phyloP scores from a whole-genome alignment of 352 stramenopile genomes.

The Sclerospora graminicola region DNA sequence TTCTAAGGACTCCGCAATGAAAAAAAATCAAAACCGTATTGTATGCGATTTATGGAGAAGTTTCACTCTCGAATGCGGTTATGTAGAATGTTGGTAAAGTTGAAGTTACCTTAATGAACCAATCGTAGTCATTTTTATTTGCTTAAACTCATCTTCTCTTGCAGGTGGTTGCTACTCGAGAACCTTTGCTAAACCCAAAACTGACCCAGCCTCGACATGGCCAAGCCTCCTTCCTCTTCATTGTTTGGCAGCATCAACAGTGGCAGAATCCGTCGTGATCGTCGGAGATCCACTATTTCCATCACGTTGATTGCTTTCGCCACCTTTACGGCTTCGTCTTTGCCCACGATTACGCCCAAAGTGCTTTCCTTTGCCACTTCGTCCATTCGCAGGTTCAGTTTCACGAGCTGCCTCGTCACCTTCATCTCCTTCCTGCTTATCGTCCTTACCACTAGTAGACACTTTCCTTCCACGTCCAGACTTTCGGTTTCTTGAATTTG shows the following conservation, averaged over 20 bases:
- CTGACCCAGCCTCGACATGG: conserved; percentile 2
- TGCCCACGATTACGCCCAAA: conserved; percentile 22
- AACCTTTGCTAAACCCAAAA: too few species aligned
- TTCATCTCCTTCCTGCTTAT: conserved; percentile 7
- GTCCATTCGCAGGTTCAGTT: conserved; percentile 11
- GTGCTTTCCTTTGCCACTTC: conserved; percentile 14
- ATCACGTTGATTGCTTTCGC: conserved; percentile 10
- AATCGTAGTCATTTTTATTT: conserved; percentile 23
- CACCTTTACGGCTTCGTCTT: conserved; percentile 15
- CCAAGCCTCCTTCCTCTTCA: neutral
- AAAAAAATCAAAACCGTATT: too few species aligned
- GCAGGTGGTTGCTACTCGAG: too few species aligned
- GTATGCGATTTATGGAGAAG: too few species aligned
- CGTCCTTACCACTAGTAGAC: conserved; percentile 11
- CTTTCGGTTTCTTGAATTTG: conserved; percentile 9
- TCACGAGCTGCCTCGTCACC: conserved; percentile 5
- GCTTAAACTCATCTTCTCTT: conserved; percentile 11
- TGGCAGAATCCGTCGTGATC: conserved; percentile 3
- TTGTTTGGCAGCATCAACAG: conserved; percentile 5
- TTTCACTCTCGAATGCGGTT: too few species aligned
- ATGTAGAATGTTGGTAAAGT: neutral
- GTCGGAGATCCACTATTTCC: conserved; percentile 1
- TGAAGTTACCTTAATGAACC: neutral
- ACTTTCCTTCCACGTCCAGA: conserved; percentile 12
- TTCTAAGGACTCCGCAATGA: conserved; percentile 13